Base-by-base conservation (phyloP, 2,329 filamentous ascomycete species). In the Pseudogymnoascus sp. region DNA sequence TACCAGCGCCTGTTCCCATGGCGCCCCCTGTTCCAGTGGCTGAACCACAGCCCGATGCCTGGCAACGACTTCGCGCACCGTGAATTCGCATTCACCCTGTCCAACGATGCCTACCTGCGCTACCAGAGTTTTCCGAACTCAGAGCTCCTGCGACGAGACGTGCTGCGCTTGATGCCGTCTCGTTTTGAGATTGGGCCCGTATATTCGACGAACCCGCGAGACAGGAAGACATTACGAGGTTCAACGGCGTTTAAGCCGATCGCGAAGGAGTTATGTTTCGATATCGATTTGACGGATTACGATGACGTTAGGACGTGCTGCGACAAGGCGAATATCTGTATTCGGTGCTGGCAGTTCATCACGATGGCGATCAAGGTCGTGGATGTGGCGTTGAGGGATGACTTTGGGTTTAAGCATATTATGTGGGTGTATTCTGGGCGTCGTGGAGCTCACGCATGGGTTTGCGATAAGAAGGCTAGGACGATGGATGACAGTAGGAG, bases 231-330 rank as follows among this genome's bases (percentile, higher is more conserved):
- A 0, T 77, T 97, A 35, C 86, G 88, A 62, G 93, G 92, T 75
- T 84, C 87, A 37, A 85, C 86, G 59, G 86, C 90, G 7, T 97
- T 99, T 78, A 89, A 88, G 67, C 93, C 95, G 0, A 76, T 97
- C 33, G 84, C 90, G 63, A 99, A 99, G 75, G 95, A 99, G 75
- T 80, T 99, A 40, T 96, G 96, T 70, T 97, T 99, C 76, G 95
- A 99, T 88, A 97, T 99, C 71, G 95, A 99, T 83, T 84, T 99
- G 84, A 97, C 95, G 62, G 95, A 97, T 77, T 99, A 99, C 76
- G 95, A 99, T 74, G 91, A 96, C 68, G 90, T 99, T 67, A 87
- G 95, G 69, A 97, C 93, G 29, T 99, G 95, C 77, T 99, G 95
- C 74, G 86, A 88, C 71, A 93, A 93, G 74, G 91, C 93, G 7